These are phyloP conservation scores for Dichomitus squalens DNA, from an alignment of 1,284 basidiomycete species.

Conservation along the genomic window DNA sequence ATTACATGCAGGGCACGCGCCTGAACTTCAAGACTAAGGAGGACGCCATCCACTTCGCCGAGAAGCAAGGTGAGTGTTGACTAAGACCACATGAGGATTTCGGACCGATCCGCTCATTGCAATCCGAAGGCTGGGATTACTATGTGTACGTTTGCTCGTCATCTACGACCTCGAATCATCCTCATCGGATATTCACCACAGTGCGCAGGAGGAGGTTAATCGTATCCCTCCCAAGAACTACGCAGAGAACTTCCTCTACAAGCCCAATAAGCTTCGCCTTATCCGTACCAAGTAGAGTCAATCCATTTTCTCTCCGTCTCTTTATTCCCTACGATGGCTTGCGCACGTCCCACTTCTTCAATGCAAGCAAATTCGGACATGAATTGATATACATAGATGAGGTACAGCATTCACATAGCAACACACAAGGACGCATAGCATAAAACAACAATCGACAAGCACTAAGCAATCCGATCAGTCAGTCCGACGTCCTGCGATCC, in stretches of 20 bases:
- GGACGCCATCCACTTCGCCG: slow-evolving; percentile 92
- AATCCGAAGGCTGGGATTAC: slow-evolving; percentile 70
- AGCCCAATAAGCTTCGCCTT: slow-evolving; percentile 82
- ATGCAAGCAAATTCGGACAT: too few species aligned
- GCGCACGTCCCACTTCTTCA: too few species aligned
- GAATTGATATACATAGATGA: slow-evolving; percentile 4
- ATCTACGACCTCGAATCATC: slow-evolving; percentile 10
- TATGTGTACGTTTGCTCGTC: slow-evolving; percentile 56
- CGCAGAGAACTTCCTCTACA: slow-evolving; percentile 89
- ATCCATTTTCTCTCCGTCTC: slow-evolving; percentile 1
- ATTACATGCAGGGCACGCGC: slow-evolving; percentile 95
- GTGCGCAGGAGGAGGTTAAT: slow-evolving; percentile 70
- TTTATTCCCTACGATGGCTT: too few species aligned
- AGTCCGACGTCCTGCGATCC: not conserved
- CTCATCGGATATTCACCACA: slow-evolving; percentile 36
- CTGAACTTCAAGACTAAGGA: slow-evolving; percentile 89
- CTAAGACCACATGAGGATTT: too few species aligned
- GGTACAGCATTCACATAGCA: slow-evolving; percentile 6
- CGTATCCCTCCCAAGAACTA: slow-evolving; percentile 92
- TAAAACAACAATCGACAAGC: not conserved
- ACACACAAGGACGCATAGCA: slow-evolving; percentile 15
- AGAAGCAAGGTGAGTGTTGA: slow-evolving; percentile 76
- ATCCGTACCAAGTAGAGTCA: slow-evolving; percentile 85
- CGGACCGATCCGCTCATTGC: not conserved
- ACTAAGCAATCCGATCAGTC: not conserved